A percentile compares a stretch with the other conserved stretches of the same genome.
phyloP scores from a whole-genome alignment of 179 eudicot genomes.

The Carnegiea gigantea region DNA sequence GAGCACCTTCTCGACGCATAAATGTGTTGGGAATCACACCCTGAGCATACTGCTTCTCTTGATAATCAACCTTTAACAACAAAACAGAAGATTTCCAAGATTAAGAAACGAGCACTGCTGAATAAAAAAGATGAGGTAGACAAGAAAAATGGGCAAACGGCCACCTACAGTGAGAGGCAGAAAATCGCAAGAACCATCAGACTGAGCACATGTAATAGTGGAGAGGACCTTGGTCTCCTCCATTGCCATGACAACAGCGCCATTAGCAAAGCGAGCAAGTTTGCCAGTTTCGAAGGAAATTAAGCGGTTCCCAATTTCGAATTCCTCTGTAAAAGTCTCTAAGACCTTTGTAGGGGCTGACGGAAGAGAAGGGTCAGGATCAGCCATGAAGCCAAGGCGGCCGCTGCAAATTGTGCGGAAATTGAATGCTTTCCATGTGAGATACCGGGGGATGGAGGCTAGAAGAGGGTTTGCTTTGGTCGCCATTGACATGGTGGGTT shows the following conservation, averaged over 20 bases:
- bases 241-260: slow-evolving; percentile 67
- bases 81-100: slow-evolving; percentile 4
- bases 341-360: slow-evolving; percentile 47
- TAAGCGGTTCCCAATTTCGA: slow-evolving; percentile 64
- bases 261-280: slow-evolving; percentile 85
- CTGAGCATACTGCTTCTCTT: slow-evolving; percentile 95
- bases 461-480: slow-evolving; percentile 30
- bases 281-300: slow-evolving; percentile 77
- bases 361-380: slow-evolving; percentile 7
- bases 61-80: slow-evolving; percentile 79
- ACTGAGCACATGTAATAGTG: slow-evolving; percentile 64
- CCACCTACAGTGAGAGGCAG: slow-evolving; percentile 81
- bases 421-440: slow-evolving; percentile 38
- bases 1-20: slow-evolving; percentile 99
- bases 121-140: not conserved
- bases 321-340: slow-evolving; percentile 71
- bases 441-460: slow-evolving; percentile 30
- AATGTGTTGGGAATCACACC: slow-evolving; percentile 88
- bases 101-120: too few species aligned
- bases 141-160: not conserved
- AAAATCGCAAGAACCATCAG: slow-evolving; percentile 61
- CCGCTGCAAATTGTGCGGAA: slow-evolving; percentile 50
- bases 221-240: slow-evolving; percentile 84
- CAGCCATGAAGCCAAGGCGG: slow-evolving; percentile 20
- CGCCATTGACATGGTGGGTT: slow-evolving; percentile 15